Base-by-base conservation (phyloP, 2,329 filamentous ascomycete genomes). In the Aspergillus oerlinghausenensis region DNA sequence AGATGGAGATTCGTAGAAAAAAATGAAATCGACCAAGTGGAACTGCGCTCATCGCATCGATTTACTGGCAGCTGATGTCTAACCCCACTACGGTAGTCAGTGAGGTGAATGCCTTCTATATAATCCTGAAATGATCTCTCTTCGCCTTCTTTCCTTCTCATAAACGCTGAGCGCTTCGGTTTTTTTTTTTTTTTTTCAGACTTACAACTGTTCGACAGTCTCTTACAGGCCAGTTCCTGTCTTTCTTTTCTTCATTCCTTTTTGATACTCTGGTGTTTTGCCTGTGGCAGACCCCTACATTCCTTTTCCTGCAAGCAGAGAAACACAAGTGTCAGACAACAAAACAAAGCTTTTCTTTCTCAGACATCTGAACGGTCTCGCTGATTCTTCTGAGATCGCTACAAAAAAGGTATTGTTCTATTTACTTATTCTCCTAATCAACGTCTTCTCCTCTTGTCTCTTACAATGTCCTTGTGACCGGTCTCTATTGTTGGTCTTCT, bases 221-320 rank as follows among this genome's bases (percentile, higher is more conserved):
- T 55, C 52, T 26, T 55, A 59, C 69, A 68, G 71, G 71, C 71
- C 63, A 72, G 71, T 67, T 63, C 71, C 70, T 73, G 67, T 23
- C 43, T 68, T 57, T 68, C 63, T 55, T 71, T 60, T 61, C 60
- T 62, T 57, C 60, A 61, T 54, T 61, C 60, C 52, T 60, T 63
- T 55, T 56, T 52, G 21, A 47, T 43, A 42, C 9, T 40, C 42
- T 63, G 60, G 59, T 70, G 62, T 64, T 55, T 65, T 66, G 70
- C 69, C 70, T 71, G 70, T 65, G 69, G 70, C 69, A 66, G 59
- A 65, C 65, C 65, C 59, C 61, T 54, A 64, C 65, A 63, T 63
- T 69, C 67, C 60, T 70, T 71, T 56, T 50, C 55, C 57, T 56
- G 54, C n/a, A 43, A 40, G 21, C 26, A 53, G 40, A 35, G 28